A percentile compares a stretch with the other conserved stretches of the same genome.
These are phyloP conservation scores for Hypoxylon sp. DNA, from an alignment of 2,329 filamentous ascomycete genomes.

Conservation along the genomic window DNA sequence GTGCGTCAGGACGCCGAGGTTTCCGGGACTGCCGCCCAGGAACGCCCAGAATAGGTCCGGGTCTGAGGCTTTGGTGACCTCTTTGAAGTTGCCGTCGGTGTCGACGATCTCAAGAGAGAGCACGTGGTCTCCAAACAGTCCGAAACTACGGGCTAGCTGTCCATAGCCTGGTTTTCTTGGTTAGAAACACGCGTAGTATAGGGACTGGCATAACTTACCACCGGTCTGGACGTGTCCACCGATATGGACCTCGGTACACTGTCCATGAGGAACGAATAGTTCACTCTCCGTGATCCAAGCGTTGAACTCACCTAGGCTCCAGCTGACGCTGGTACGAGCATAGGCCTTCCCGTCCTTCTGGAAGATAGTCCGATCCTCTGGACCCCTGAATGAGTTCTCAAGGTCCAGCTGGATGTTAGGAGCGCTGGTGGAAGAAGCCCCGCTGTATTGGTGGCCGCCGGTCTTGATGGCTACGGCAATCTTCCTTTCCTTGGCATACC, in stretches of 20 bases:
- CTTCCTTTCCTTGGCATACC: constrained; percentile 51
- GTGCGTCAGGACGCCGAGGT: constrained; percentile 63
- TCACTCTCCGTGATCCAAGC: constrained; percentile 51
- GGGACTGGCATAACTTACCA: constrained; percentile 41
- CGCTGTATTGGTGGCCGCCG: constrained; percentile 59
- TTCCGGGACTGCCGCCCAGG: constrained; percentile 64
- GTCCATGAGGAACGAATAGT: constrained; percentile 56
- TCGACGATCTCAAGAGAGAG: constrained; percentile 57
- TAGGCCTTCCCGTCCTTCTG: constrained; percentile 47
- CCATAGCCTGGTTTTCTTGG: constrained; percentile 47
- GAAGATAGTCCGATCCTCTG: constrained; percentile 45
- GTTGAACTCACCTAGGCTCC: constrained; percentile 53
- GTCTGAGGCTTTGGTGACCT: constrained; percentile 57
- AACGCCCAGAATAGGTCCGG: constrained; percentile 67
- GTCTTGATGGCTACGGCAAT: constrained; percentile 55
- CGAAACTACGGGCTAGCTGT: constrained; percentile 57
- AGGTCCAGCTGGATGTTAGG: constrained; percentile 58
- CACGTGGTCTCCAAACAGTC: constrained; percentile 63
- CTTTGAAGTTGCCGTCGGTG: constrained; percentile 54
- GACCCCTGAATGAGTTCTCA: constrained; percentile 48
- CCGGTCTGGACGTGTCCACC: constrained; percentile 59
- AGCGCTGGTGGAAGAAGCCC: constrained; percentile 55
- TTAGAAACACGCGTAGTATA: background rate
- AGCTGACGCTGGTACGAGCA: constrained; percentile 52
- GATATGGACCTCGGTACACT: constrained; percentile 55